Conservation (phyloP, 1,284 basidiomycete genomes). For the Cystobasidium pallidum region DNA sequence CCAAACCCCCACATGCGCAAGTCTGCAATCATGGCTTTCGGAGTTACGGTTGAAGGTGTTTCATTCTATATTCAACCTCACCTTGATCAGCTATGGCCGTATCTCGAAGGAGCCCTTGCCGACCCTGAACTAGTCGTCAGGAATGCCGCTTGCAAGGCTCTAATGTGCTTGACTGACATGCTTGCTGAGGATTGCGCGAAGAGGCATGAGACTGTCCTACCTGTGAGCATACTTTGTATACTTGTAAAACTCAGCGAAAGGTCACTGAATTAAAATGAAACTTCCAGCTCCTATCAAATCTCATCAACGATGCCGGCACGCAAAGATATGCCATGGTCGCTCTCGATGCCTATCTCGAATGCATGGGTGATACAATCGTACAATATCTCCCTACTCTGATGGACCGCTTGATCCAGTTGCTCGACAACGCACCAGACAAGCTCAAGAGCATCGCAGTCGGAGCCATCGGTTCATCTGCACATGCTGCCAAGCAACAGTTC, state of each 20-base stretch:
- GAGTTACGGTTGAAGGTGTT: slow-evolving; percentile 95
- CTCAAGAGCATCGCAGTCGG: slow-evolving; percentile 97
- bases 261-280: too few species aligned
- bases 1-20: slow-evolving; percentile 77
- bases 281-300: slow-evolving; percentile 75
- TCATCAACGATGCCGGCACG: slow-evolving; percentile 84
- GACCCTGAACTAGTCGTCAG: slow-evolving; percentile 84
- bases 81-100: slow-evolving; percentile 90
- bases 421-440: slow-evolving; percentile 79
- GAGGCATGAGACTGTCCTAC: slow-evolving; percentile 82
- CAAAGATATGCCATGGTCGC: slow-evolving; percentile 93
- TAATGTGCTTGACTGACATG: slow-evolving; percentile 98
- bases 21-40: slow-evolving; percentile 93
- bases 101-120: slow-evolving; percentile 85
- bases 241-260: too few species aligned
- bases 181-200: slow-evolving; percentile 89
- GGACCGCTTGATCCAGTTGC: slow-evolving; percentile 86
- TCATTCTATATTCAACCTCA: slow-evolving; percentile 96
- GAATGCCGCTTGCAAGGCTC: slow-evolving; percentile 91
- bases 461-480: slow-evolving; percentile 96
- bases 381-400: slow-evolving; percentile 94
- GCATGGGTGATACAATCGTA: slow-evolving; percentile 83
- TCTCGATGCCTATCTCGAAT: slow-evolving; percentile 94
- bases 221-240: slow-evolving; percentile 63
- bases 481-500: slow-evolving; percentile 93